Evolutionary conservation across 169 alveolate genomes (phyloP), one percentile per base, ranked within the genome.

Genomic region (Cryptosporidium parvum): DNA sequence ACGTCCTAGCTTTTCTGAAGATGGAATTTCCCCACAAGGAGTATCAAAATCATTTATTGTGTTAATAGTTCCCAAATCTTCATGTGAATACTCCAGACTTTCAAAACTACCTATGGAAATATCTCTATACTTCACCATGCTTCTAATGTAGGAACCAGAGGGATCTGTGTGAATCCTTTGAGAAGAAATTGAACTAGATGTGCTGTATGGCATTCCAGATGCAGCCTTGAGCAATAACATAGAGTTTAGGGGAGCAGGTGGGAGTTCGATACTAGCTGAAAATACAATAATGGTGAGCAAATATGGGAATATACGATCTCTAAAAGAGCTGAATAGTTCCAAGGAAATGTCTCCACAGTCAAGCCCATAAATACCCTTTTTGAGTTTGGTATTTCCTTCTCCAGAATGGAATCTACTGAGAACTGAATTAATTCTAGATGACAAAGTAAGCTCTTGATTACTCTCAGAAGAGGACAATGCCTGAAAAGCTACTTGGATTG

Each of bases 161-260:
- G 89, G 89, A 62, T 80, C 89, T 5, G 89, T 80, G 2, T 59
- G 89, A 12, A 65, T 80, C 37, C 75, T 80, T 65, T 80, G 89
- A 21, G 89, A 80, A 44, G 89, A 80, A 44, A 80, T 80, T 42
- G 89, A 61, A 44, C 89, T 59, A 8, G 89, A 62, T 26, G 89
- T 65, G 62, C 51, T 80, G 44, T 80, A 80, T 18, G 89, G 89
- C 89, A 80, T 80, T 29, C 89, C 89, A 12, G 89, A 80, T 2
- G 89, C 89, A 3, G 89, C 89, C 0, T 59, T 80, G n/a, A 80
- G 45, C 52, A 80, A 18, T 59, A 80, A 80, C 37, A 70, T 80
- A 3, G 89, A 80, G 52, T 80, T 67, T 37, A 80, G 48, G 5
- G 89, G 89, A 6, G 70, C 75, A 61, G 89, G 89, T 21, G 89